Percentiles rank a stretch among this genome's conserved stretches.
These are phyloP conservation scores for Aspergillus pseudonomiae DNA, from an alignment of 2,329 filamentous ascomycete genomes.

Conservation along the genomic window DNA sequence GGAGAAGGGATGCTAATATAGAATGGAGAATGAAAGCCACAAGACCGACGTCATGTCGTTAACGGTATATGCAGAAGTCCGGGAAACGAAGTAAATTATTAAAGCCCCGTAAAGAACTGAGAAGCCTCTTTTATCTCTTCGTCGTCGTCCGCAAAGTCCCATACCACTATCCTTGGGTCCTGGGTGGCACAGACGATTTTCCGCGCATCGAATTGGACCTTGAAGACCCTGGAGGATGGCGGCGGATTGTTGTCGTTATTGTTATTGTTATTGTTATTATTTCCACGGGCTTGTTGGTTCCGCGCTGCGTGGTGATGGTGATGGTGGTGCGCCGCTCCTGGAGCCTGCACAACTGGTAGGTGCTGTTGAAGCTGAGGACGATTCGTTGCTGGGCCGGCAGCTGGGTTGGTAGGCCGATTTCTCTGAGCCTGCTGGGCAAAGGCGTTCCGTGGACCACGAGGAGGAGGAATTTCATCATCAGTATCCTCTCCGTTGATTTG, in stretches of 20 bases:
- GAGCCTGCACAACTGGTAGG: neutral
- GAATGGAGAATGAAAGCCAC: neutral
- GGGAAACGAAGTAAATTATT: slow-evolving; percentile 12
- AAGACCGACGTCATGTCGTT: neutral
- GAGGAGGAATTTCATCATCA: neutral
- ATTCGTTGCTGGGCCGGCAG: neutral
- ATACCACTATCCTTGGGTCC: slow-evolving; percentile 87
- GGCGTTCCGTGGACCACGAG: slow-evolving; percentile 9
- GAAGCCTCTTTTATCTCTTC: slow-evolving; percentile 75
- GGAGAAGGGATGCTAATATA: neutral
- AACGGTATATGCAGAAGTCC: neutral
- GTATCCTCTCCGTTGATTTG: neutral
- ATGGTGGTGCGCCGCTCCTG: neutral
- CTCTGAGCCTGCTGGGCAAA: slow-evolving; percentile 15
- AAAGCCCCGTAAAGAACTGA: slow-evolving; percentile 68
- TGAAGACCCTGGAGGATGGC: slow-evolving; percentile 74
- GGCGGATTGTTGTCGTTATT: slow-evolving; percentile 10
- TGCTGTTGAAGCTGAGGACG: neutral
- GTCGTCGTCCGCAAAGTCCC: slow-evolving; percentile 95
- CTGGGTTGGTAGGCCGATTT: neutral
- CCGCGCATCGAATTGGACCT: slow-evolving; percentile 91
- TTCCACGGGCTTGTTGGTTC: neutral
- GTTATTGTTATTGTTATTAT: neutral
- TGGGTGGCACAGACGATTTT: slow-evolving; percentile 95
- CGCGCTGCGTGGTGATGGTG: neutral